These are phyloP conservation scores for Aschersonia sp. DNA, from an alignment of 2,329 filamentous ascomycete species.

Conservation along the genomic window DNA sequence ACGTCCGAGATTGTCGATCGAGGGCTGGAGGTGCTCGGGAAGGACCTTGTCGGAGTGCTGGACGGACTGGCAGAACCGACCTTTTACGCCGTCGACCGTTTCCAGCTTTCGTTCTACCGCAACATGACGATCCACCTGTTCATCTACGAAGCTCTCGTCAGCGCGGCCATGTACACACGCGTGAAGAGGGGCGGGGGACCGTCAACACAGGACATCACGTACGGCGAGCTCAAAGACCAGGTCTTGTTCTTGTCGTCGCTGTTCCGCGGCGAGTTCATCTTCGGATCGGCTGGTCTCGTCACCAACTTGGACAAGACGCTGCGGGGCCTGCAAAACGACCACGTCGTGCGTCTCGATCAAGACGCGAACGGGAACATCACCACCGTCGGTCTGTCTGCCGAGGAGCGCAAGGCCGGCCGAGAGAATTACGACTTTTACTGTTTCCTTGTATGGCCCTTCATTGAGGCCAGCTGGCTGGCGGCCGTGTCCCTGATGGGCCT, in stretches of 20 bases:
- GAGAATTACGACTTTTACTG: constrained; percentile 99
- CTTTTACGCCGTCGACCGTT: constrained; percentile 87
- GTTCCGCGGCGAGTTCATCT: constrained; percentile 95
- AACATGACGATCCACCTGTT: constrained; percentile 99
- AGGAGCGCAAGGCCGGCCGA: constrained; percentile 63
- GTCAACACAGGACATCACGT: constrained; percentile 63
- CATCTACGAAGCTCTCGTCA: constrained; percentile 83
- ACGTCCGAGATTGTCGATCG: constrained; percentile 75
- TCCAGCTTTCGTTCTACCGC: constrained; percentile 94
- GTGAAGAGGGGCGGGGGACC: constrained; percentile 87
- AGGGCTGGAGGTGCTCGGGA: constrained; percentile 81
- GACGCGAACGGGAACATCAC: constrained; percentile 40
- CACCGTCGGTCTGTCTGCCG: constrained; percentile 58
- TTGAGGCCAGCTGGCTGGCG: constrained; percentile 87
- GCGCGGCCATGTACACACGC: constrained; percentile 75
- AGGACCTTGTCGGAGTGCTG: constrained; percentile 70
- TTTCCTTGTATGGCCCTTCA: constrained; percentile 96
- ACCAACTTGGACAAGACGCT: constrained; percentile 73
- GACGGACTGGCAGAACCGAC: constrained; percentile 77
- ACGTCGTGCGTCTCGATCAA: constrained; percentile 56
- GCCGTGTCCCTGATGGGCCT: constrained; percentile 79
- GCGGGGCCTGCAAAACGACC: constrained; percentile 60
- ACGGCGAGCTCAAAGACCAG: constrained; percentile 59
- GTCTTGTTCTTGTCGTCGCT: constrained; percentile 84
- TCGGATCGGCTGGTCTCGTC: constrained; percentile 70